Evolutionary conservation across 306 rosid genomes (phyloP), one percentile per base, ranked within the genome.

Genomic region (Cucumis cinereus): DNA sequence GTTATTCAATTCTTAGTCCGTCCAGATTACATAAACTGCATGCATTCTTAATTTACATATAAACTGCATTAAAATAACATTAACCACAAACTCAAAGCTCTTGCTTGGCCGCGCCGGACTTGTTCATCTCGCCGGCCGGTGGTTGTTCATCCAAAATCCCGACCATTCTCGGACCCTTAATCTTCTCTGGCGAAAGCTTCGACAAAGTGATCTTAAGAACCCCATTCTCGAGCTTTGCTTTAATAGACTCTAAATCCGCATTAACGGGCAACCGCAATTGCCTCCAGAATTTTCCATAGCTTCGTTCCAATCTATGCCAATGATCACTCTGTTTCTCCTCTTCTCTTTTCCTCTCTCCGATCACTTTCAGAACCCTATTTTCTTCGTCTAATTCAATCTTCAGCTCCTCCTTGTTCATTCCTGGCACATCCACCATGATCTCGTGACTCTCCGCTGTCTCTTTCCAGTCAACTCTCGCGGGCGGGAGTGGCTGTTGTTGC

Each of bases 261-360:
- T 88, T 85, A 7, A 84, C 83, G 4, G 93, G 96, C 75, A 90
- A 19, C 80, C 80, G 81, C 60, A 90, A 90, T 79, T 81, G 89
- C 74, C 96, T 87, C 91, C 90, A 87, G 54, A 90, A 90, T 75
- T 84, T 88, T 7, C 96, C 96, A 26, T 75, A 83, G 2, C 88
- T 77, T 69, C 93, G 82, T 78, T 90, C 93, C 7, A 88, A 79
- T 14, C 93, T 77, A 40, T 88, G 91, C 91, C 91, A 87, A 24
- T 83, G 91, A 43, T 90, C 91, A 6, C 86, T 88, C 47, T 87
- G 82, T 77, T 80, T 83, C 70, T 85, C 83, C 28, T 82, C 85
- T 50, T 90, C 91, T 26, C 77, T 82, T 85, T 82, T 86, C 83
- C 93, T 84, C 26, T 87, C 96, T 17, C 91, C 96, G 20, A 88